phyloP scores from a whole-genome alignment of 345 rosid species.

The Sisymbrium altissimum region DNA sequence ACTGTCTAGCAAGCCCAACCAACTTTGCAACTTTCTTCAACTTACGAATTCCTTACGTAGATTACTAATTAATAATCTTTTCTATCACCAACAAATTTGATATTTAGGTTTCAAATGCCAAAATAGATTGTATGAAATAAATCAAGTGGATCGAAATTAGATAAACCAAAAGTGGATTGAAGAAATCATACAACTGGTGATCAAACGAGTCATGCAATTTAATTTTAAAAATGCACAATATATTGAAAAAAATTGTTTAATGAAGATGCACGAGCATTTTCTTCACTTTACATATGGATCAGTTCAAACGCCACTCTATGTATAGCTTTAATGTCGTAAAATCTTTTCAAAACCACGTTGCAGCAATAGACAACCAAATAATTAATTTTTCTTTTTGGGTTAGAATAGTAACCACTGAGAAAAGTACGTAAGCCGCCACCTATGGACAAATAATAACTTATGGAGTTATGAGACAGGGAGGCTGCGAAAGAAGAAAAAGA shows the following conservation, averaged over 20 bases:
- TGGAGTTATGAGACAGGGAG: conserved; percentile 20
- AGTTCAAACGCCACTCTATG: neutral
- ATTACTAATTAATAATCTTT: neutral
- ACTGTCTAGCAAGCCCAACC: neutral
- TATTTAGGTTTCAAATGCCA: too few relatives aligned
- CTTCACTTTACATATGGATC: neutral
- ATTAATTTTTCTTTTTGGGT: neutral
- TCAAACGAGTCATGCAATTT: too few relatives aligned
- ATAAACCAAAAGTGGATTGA: too few relatives aligned
- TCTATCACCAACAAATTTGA: neutral
- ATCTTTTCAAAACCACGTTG: neutral
- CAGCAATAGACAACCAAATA: neutral
- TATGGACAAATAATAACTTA: conserved; percentile 25
- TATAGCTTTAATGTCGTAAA: neutral
- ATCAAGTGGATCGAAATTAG: too few relatives aligned
- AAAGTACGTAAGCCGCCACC: conserved; percentile 35
- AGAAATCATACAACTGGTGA: too few relatives aligned
- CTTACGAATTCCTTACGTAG: neutral
- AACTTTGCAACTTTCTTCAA: neutral
- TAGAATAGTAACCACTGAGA: neutral
- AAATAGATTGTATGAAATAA: too few relatives aligned
- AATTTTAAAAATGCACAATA: neutral
- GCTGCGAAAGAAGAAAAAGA: neutral
- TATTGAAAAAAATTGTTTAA: neutral
- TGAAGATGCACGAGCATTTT: neutral